A percentile compares a stretch with the other conserved stretches of the same genome.
phyloP scores from a whole-genome alignment of 2,329 filamentous ascomycete species.

The Aspergillus flavus region DNA sequence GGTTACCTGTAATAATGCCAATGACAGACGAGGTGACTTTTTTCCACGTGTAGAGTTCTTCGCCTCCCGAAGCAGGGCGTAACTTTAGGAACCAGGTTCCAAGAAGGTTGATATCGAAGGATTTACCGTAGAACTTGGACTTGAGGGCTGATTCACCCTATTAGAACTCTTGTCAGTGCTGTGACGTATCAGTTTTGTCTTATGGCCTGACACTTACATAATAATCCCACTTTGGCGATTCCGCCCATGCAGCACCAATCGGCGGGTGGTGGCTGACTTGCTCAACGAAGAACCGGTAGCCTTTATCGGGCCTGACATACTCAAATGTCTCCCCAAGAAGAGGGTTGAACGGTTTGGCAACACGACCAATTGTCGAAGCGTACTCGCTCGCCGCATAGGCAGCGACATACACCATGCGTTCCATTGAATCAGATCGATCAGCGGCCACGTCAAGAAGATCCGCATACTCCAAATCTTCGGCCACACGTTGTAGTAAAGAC shows the following conservation, averaged over 20 bases:
- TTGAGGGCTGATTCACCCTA: constrained; percentile 90
- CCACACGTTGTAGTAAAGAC: constrained; percentile 88
- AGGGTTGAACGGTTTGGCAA: constrained; percentile 98
- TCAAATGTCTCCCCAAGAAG: constrained; percentile 96
- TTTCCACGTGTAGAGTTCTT: constrained; percentile 97
- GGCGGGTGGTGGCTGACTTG: constrained; percentile 98
- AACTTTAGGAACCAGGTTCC: constrained; percentile 96
- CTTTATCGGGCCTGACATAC: constrained; percentile 92
- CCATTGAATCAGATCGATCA: constrained; percentile 81
- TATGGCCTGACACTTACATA: constrained; percentile 53
- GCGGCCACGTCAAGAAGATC: constrained; percentile 88
- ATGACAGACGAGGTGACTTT: constrained; percentile 98
- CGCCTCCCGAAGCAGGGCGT: constrained; percentile 71
- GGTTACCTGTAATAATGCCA: constrained; percentile 95
- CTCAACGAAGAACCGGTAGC: constrained; percentile 97
- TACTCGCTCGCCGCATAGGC: constrained; percentile 97
- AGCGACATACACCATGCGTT: constrained; percentile 90
- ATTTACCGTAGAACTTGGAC: constrained; percentile 96
- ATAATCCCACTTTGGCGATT: constrained; percentile 93
- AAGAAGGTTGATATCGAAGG: constrained; percentile 93
- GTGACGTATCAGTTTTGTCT: neutral
- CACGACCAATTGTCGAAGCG: constrained; percentile 92
- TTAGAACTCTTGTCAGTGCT: constrained; percentile 4
- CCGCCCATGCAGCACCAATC: constrained; percentile 88
- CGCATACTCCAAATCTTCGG: constrained; percentile 97